A percentile compares a stretch with the other conserved stretches of the same genome.
Conservation (phyloP, 73 alveolate genomes). For the Blepharisma japonicum region DNA sequence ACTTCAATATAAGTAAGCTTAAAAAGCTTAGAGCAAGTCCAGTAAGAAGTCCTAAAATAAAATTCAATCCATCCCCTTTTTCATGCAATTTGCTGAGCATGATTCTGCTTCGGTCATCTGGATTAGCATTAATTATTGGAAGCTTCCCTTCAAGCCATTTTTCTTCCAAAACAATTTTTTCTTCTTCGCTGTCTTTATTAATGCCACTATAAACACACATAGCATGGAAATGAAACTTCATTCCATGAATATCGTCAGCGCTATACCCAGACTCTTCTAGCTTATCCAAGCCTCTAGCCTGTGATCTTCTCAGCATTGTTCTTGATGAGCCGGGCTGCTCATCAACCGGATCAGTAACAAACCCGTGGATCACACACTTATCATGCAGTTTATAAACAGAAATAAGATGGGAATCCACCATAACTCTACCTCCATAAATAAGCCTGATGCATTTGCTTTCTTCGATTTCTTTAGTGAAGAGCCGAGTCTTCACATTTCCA, state of each 20-base stretch:
- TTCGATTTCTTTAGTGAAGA: background rate
- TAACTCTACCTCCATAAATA: background rate
- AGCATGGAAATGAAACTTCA: constrained; percentile 25
- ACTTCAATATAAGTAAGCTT: background rate
- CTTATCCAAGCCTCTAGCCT: constrained; percentile 8
- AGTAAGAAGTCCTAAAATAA: background rate
- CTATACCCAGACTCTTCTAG: constrained; percentile 19
- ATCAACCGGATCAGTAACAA: background rate
- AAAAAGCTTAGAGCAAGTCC: constrained; percentile 15
- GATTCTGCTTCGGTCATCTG: background rate
- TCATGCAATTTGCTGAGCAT: background rate
- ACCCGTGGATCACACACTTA: background rate
- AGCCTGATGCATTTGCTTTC: background rate
- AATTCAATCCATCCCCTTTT: constrained; percentile 3
- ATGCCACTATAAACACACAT: constrained; percentile 23
- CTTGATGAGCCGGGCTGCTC: background rate
- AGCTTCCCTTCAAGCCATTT: constrained; percentile 24
- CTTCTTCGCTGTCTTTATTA: background rate
- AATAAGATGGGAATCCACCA: background rate
- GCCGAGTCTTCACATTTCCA: background rate
- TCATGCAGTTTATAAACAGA: constrained; percentile 6
- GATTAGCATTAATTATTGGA: constrained; percentile 11
- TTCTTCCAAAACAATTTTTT: constrained; percentile 11
- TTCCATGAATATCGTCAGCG: constrained; percentile 6
- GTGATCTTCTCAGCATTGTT: background rate